Base-by-base conservation (phyloP, 441 rosid species). In the Mallotus repandus region DNA sequence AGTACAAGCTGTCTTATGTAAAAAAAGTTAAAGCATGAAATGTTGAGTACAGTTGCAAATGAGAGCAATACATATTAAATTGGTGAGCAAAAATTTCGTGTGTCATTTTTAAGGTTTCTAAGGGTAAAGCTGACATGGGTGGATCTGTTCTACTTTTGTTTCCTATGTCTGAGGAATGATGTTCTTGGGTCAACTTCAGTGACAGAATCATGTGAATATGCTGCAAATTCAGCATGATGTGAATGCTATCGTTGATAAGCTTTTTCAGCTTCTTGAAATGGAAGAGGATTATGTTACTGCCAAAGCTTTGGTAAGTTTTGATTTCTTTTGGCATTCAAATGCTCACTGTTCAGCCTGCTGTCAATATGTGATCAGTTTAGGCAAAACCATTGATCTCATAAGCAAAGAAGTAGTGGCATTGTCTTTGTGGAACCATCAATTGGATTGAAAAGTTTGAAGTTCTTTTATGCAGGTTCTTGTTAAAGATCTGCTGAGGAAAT, bases 211-310 rank as follows among this genome's bases (percentile, higher is more conserved):
- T 95, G 99, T 75, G 98, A 95, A 74, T 93, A 95, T 88, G 96
- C 96, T 86, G 98, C 99, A 69, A 95, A 95, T 69, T 96, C 99
- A 95, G 81, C 93, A 93, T 81, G 99, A 95, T 83, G 95, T 95
- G 70, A 95, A 95, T 87, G 99, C 99, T 12, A 95, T 93, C 80
- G 96, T 95, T 69, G 99, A 95, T 85, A 93, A 97, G 88, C 98
- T 95, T 80, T 97, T 95, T 82, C 99, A 95, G 74, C 93, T 95
- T 85, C 84, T 93, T 76, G 99, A 95, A 87, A 95, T 93, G 98
- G 99, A 95, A 79, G 93, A 95, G 86, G 98, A 90, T 84, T 93
- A 91, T 74, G 98, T 95, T 76, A 95, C 97, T 53, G 98, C 97
- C 73, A 97, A 95, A 86, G 89, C 96, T 76, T 81, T 93, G 93